Base-by-base conservation (phyloP, 169 alveolate species). In the Plasmodium relictum region DNA sequence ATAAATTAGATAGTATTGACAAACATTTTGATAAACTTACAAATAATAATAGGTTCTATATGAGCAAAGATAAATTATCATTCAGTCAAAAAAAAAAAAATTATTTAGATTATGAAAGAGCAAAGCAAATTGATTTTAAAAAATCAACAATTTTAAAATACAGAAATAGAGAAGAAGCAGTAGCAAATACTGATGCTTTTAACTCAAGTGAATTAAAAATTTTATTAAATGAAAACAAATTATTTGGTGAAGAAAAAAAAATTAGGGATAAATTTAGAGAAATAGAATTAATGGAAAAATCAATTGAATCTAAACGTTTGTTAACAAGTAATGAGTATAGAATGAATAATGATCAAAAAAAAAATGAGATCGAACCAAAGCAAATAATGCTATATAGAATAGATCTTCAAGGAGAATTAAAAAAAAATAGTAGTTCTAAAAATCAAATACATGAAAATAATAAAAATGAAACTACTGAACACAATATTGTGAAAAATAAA, bases 231-330 rank as follows among this genome's bases (percentile, higher is more conserved):
- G 80, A 80, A 70, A 39, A n/a, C 4, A 16, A 44, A 26, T 66
- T 80, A 16, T 31, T 14, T 22, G 58, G 12, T 52, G 85, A 66
- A 5, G 90, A 80, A 68, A 66, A 66, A 45, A 58, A 42, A 44
- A 80, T 80, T 14, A 80, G 73, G 26, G 90, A 80, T n/a, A 65
- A 44, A 14, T 80, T 80, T 45, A 74, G 66, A 50, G 41, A 80
- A 80, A 31, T 80, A 31, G 68, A 62, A 80, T 44, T 50, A n/a
- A 66, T 80, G 44, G 71, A 58, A 45, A 80, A 68, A 20, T 12
- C 66, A 31, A 66, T 80, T 62, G 48, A 39, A 16, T 66, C 41
- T 31, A 52, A 80, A 24, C 26, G 52, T 6, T 45, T 26, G 14
- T 10, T 8, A 39, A 2, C 6, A n/a, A 5, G n/a, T 54, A 56